Evolutionary conservation across 2,329 filamentous ascomycete genomes (phyloP), one percentile per base, ranked within the genome.

Genomic region (Apiospora phragmitis): DNA sequence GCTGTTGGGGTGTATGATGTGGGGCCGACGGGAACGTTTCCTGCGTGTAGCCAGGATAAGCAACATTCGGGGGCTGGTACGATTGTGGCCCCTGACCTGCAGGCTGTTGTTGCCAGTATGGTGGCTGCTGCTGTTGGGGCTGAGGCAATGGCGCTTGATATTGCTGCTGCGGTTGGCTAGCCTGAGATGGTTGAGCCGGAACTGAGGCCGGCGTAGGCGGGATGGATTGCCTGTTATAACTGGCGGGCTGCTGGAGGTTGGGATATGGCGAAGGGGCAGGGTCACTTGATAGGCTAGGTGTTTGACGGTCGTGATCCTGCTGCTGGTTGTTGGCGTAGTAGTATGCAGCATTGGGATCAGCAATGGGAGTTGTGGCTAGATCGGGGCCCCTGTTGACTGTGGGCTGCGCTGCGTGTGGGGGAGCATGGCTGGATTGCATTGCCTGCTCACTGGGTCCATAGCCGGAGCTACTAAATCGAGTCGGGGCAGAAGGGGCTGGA

Each of bases 1-100:
- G 88, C 76, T 85, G 85, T 78, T 80, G 85, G 68, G 88, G 89
- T 38, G 88, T 86, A 79, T 91, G 89, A 71, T 91, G 88, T 21
- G 90, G 90, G 38, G 88, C 89, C 2, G 88, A 84, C 1, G 92
- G 92, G 76, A 94, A 93, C 3, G 87, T 83, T 32, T 91, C 88
- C 76, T 89, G 88, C 3, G 81, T 82, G 75, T 89, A 91, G 8
- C 85, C 83, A 14, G 79, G 72, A 72, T 89, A 88, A 3, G 81
- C 82, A 55, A 78, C 69, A 18, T 69, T 74, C 5, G 73, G 74
- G 21, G 77, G 71, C 47, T 81, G 80, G 65, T 83, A 81, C 71
- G 74, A 77, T 35, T 79, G 79, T 74, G 82, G 81, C n/a, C 77
- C 79, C 71, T 83, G 83, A 11, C 83, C 85, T 70, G 81, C 79